phyloP scores from a whole-genome alignment of 345 rosid species.

The Jatropha curcas region DNA sequence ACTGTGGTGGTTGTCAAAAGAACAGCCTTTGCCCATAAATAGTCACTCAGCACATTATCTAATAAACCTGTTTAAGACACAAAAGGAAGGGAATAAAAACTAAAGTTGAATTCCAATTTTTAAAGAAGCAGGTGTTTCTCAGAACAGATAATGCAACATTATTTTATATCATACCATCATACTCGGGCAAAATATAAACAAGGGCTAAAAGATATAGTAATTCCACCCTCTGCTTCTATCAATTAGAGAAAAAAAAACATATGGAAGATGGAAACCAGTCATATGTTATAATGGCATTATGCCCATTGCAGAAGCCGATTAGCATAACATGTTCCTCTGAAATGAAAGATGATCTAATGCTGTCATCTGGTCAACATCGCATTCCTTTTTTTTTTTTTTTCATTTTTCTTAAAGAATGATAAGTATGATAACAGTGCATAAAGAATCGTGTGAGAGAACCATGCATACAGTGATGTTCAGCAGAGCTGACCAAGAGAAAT shows the following conservation, averaged over 20 bases:
- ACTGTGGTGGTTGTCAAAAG: constrained; percentile 87
- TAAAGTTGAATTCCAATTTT: neutral
- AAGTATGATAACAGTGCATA: neutral
- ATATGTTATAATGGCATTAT: neutral
- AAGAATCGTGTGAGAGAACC: neutral
- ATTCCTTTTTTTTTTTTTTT: neutral
- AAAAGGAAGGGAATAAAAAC: constrained; percentile 1
- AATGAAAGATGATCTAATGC: neutral
- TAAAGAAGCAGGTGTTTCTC: neutral
- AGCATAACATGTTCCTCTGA: neutral
- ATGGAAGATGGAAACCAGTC: neutral
- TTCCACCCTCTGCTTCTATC: neutral
- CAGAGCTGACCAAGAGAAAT: neutral
- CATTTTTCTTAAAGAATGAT: neutral
- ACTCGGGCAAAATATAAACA: neutral
- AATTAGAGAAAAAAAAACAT: too few relatives aligned
- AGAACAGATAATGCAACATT: neutral
- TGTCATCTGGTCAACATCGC: neutral
- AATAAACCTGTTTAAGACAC: constrained; percentile 55
- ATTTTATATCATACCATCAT: neutral
- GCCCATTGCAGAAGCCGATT: neutral
- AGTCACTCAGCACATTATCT: constrained; percentile 92
- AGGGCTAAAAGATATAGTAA: neutral
- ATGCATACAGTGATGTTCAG: neutral
- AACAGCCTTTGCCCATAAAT: constrained; percentile 94